phyloP scores from a whole-genome alignment of 768 basidiomycete genomes.

The Russula virescens region DNA sequence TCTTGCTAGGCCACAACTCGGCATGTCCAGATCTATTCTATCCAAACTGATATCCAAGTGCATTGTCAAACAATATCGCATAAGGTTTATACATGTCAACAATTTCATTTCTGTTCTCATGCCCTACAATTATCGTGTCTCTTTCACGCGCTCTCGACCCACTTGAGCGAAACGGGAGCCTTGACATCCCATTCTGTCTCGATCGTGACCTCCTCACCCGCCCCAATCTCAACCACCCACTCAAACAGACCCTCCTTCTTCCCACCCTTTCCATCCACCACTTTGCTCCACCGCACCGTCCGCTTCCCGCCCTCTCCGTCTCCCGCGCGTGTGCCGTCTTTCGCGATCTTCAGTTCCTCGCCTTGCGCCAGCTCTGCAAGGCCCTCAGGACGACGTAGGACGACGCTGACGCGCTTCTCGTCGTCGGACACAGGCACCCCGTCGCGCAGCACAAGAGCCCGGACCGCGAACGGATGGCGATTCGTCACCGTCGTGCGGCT shows the following conservation, averaged over 20 bases:
- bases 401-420: constrained; percentile 40
- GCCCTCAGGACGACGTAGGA: constrained; percentile 42
- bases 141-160: constrained; percentile 23
- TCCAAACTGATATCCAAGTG: too few relatives aligned
- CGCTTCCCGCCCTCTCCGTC: constrained; percentile 26
- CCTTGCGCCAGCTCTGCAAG: constrained; percentile 43
- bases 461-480: constrained; percentile 42
- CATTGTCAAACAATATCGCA: too few relatives aligned
- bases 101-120: too few relatives aligned
- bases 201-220: constrained; percentile 39
- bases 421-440: constrained; percentile 37
- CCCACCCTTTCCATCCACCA: constrained; percentile 41
- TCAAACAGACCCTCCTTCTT: constrained; percentile 53
- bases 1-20: too few relatives aligned
- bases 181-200: constrained; percentile 51
- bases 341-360: constrained; percentile 30
- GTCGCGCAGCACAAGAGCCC: constrained; percentile 43
- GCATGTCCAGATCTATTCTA: too few relatives aligned
- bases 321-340: not conserved
- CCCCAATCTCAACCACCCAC: constrained; percentile 44
- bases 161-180: constrained; percentile 32
- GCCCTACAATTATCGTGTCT: too few relatives aligned
- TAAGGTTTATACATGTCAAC: not conserved
- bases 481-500: constrained; percentile 39
- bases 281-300: constrained; percentile 34